A percentile compares a stretch with the other conserved stretches of the same genome.
Conservation (phyloP, 2,329 filamentous ascomycete species). For the Colletotrichum somersetense region DNA sequence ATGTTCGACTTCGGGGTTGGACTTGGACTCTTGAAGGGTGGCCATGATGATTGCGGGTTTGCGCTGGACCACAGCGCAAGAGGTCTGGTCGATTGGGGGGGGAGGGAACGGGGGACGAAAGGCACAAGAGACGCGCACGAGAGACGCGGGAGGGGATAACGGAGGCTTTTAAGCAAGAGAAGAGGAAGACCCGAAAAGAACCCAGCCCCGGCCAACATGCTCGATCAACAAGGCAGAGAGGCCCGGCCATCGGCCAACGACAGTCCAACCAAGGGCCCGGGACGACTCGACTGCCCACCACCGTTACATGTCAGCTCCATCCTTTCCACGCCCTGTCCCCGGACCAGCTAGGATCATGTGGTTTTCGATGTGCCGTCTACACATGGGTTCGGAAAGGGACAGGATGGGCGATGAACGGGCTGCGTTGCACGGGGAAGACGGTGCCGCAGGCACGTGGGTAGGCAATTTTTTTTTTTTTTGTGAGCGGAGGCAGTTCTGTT, state of each 20-base stretch:
- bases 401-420: slow-evolving; percentile 9
- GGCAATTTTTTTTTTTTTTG: neutral
- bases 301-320: slow-evolving; percentile 37
- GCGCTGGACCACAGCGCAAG: neutral
- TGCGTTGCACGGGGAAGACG: slow-evolving; percentile 28
- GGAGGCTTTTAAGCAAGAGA: slow-evolving; percentile 15
- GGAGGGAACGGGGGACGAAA: neutral
- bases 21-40: slow-evolving; percentile 30
- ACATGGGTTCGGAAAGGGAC: slow-evolving; percentile 18
- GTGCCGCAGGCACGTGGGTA: slow-evolving; percentile 37
- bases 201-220: neutral
- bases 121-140: neutral
- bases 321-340: slow-evolving; percentile 11
- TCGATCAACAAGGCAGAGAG: slow-evolving; percentile 8
- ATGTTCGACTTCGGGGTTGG: slow-evolving; percentile 34
- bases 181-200: neutral
- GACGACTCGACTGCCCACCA: slow-evolving; percentile 10
- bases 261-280: slow-evolving; percentile 28
- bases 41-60: slow-evolving; percentile 25
- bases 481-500: neutral
- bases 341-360: slow-evolving; percentile 21
- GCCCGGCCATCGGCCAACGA: slow-evolving; percentile 12
- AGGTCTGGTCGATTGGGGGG: slow-evolving; percentile 1
- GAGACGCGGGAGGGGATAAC: slow-evolving; percentile 8
- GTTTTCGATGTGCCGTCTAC: slow-evolving; percentile 10